phyloP scores from a whole-genome alignment of 257 asterid genomes.

The Scutellaria baicalensis region DNA sequence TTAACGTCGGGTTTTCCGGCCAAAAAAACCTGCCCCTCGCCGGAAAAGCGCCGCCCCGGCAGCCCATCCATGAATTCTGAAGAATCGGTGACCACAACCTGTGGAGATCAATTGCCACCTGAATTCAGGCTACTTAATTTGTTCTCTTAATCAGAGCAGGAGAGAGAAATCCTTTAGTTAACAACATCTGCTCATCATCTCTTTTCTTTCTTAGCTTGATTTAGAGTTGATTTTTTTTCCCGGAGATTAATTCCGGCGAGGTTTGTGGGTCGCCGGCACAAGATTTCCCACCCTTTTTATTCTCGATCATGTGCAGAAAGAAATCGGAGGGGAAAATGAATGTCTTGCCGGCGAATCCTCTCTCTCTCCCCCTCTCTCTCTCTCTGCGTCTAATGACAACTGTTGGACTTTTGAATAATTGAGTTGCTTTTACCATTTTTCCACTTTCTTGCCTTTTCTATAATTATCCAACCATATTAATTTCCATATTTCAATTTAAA shows the following conservation, averaged over 20 bases:
- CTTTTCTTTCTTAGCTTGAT: not conserved
- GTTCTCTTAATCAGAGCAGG: conserved; percentile 27
- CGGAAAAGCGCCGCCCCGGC: conserved; percentile 45
- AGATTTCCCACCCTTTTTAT: conserved; percentile 50
- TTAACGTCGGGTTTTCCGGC: conserved; percentile 37
- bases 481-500: not conserved
- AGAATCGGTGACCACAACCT: conserved; percentile 62
- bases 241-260: conserved; percentile 46
- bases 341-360: conserved; percentile 43
- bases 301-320: conserved; percentile 2
- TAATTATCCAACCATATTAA: not conserved
- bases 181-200: not conserved
- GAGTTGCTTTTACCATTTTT: conserved; percentile 16
- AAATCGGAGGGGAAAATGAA: conserved; percentile 61
- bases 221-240: conserved; percentile 20
- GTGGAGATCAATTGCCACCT: conserved; percentile 35
- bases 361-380: not conserved
- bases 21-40: conserved; percentile 6
- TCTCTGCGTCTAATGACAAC: conserved; percentile 14
- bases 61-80: conserved; percentile 81
- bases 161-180: not conserved
- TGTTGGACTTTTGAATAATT: conserved; percentile 34
- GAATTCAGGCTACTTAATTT: conserved; percentile 44
- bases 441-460: not conserved
- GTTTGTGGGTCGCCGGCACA: conserved; percentile 55